phyloP scores from a whole-genome alignment of 179 eudicot genomes.

The Camellia oleifera region DNA sequence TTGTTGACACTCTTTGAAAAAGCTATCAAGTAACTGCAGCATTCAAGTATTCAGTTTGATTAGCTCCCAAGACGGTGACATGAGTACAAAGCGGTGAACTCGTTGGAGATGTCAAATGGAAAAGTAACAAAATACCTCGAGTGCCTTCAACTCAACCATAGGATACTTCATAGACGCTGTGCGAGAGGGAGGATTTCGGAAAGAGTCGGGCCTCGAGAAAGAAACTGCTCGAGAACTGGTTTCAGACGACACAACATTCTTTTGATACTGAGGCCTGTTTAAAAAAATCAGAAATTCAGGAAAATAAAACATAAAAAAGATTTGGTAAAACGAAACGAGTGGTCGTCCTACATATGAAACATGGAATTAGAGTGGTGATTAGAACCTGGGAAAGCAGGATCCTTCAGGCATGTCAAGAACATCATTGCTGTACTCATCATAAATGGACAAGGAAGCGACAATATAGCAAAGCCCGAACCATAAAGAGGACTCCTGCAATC shows the following conservation, averaged over 20 bases:
- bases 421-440: conserved; percentile 92
- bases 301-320: too few relatives aligned
- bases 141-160: conserved; percentile 68
- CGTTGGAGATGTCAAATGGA: background rate
- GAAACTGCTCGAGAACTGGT: conserved; percentile 39
- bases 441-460: conserved; percentile 77
- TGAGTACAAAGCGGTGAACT: background rate
- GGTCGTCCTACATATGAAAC: background rate
- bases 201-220: conserved; percentile 49
- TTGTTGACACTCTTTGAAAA: conserved; percentile 59
- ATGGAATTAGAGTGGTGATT: conserved; percentile 1
- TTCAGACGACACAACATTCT: conserved; percentile 30
- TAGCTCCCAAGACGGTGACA: background rate
- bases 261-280: conserved; percentile 67
- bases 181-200: conserved; percentile 51
- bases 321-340: too few relatives aligned
- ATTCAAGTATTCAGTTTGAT: conserved; percentile 6
- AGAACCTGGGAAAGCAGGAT: conserved; percentile 84
- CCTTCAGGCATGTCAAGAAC: conserved; percentile 89
- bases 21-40: conserved; percentile 59
- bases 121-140: conserved; percentile 51
- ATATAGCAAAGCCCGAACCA: conserved; percentile 71
- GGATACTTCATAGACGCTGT: conserved; percentile 44
- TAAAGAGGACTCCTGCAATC: conserved; percentile 74
- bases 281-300: background rate